These are phyloP conservation scores for Cryphonectria naterciae DNA, from an alignment of 2,329 filamentous ascomycete genomes.

Conservation along the genomic window DNA sequence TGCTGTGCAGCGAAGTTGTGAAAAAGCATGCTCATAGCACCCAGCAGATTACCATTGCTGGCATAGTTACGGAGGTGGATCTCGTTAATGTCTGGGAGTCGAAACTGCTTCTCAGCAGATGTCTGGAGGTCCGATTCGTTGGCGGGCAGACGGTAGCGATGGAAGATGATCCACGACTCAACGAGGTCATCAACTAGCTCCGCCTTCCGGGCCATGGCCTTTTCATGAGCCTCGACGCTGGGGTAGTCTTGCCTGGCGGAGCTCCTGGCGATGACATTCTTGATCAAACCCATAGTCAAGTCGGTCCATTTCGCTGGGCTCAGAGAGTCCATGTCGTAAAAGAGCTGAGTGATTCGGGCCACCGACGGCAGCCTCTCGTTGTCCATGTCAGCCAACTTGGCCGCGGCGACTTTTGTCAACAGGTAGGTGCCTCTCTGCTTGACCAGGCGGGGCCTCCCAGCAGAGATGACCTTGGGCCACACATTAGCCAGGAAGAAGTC, in stretches of 20 bases:
- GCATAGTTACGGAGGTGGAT: slow-evolving; percentile 28
- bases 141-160: slow-evolving; percentile 32
- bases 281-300: slow-evolving; percentile 41
- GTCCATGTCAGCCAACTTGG: slow-evolving; percentile 40
- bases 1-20: slow-evolving; percentile 35
- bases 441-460: slow-evolving; percentile 34
- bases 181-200: slow-evolving; percentile 45
- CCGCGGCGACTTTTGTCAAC: slow-evolving; percentile 38
- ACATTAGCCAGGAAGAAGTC: slow-evolving; percentile 40
- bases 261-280: slow-evolving; percentile 38
- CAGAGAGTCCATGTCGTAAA: slow-evolving; percentile 41
- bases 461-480: slow-evolving; percentile 25
- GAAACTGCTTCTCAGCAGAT: slow-evolving; percentile 32
- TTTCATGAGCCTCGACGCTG: slow-evolving; percentile 36
- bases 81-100: slow-evolving; percentile 31
- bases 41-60: slow-evolving; percentile 32
- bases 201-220: slow-evolving; percentile 37
- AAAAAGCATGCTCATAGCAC: slow-evolving; percentile 42
- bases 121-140: not conserved
- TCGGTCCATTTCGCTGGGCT: slow-evolving; percentile 39
- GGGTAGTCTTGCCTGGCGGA: slow-evolving; percentile 34
- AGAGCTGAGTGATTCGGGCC: slow-evolving; percentile 43
- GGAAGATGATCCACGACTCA: slow-evolving; percentile 46
- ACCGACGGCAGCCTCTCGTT: slow-evolving; percentile 41
- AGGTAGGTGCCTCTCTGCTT: slow-evolving; percentile 33